These are phyloP conservation scores for Microsporum ferrugineum DNA, from an alignment of 2,329 filamentous ascomycete species.

Conservation along the genomic window DNA sequence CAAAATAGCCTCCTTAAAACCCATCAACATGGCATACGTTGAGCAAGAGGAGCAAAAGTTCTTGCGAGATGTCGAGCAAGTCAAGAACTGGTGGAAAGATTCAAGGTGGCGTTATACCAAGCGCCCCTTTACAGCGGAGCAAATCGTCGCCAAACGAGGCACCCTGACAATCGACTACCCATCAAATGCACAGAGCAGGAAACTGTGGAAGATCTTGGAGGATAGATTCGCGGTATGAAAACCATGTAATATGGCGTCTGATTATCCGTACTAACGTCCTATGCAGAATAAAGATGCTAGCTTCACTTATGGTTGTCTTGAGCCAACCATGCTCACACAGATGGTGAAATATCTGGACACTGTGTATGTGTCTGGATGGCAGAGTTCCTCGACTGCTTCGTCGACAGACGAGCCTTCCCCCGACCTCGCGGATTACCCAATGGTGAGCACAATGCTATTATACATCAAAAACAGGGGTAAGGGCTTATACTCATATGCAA, in stretches of 20 bases:
- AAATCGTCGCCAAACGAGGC: slow-evolving; percentile 91
- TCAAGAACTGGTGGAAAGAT: slow-evolving; percentile 91
- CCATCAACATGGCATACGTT: slow-evolving; percentile 29
- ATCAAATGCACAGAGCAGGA: slow-evolving; percentile 80
- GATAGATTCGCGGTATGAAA: slow-evolving; percentile 61
- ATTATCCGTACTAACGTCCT: background rate
- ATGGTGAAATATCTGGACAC: slow-evolving; percentile 99
- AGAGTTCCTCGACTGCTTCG: slow-evolving; percentile 92
- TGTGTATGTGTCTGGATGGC: slow-evolving; percentile 97
- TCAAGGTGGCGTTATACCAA: slow-evolving; percentile 87
- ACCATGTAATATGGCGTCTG: background rate
- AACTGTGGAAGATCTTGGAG: slow-evolving; percentile 87
- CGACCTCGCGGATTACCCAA: slow-evolving; percentile 95
- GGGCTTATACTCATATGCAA: background rate
- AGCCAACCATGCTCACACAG: slow-evolving; percentile 96
- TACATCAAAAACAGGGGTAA: background rate
- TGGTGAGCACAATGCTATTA: slow-evolving; percentile 43
- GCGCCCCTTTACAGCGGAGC: slow-evolving; percentile 86
- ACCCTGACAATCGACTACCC: slow-evolving; percentile 84
- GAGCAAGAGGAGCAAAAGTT: slow-evolving; percentile 65
- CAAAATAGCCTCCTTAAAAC: background rate
- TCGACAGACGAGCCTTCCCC: slow-evolving; percentile 91
- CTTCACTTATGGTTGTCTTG: slow-evolving; percentile 93
- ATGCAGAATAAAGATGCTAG: slow-evolving; percentile 66
- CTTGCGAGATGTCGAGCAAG: slow-evolving; percentile 69